phyloP scores from a whole-genome alignment of 139 green algal genomes.

The Zygnema circumcarinatum region DNA sequence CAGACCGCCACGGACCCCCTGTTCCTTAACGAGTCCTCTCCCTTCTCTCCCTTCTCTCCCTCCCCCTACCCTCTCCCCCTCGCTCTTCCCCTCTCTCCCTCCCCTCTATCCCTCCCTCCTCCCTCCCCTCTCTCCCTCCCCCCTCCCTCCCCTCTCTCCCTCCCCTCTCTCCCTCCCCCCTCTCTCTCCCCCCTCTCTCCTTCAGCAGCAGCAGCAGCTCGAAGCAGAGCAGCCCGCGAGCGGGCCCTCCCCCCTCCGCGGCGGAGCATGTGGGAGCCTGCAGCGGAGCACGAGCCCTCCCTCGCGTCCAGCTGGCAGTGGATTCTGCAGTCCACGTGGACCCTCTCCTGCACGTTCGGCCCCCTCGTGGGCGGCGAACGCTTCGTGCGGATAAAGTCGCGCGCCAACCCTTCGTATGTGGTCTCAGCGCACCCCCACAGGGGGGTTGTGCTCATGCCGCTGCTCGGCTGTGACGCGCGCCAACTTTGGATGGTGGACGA shows the following conservation, averaged over 20 bases:
- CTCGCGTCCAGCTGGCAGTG: background rate
- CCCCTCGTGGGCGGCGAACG: background rate
- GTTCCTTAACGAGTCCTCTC: no score
- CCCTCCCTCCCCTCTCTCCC: background rate
- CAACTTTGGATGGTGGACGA: conserved; percentile 14
- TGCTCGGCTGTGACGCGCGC: background rate
- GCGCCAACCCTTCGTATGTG: background rate
- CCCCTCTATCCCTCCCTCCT: background rate
- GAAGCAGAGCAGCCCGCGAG: background rate
- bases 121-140: background rate
- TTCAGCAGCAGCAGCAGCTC: background rate
- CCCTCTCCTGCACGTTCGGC: background rate
- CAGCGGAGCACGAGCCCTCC: background rate
- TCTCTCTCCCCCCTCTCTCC: background rate
- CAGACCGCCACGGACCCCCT: no score
- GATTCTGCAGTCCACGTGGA: background rate
- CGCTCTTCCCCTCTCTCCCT: background rate
- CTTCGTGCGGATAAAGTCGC: background rate
- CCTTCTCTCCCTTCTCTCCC: background rate
- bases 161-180: background rate
- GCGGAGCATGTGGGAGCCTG: background rate
- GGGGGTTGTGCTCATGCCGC: conserved; percentile 8
- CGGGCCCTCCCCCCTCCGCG: background rate
- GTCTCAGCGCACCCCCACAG: background rate
- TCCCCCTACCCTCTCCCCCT: background rate